Evolutionary conservation across 768 basidiomycete genomes (phyloP).

Genomic region (Chiua virens): DNA sequence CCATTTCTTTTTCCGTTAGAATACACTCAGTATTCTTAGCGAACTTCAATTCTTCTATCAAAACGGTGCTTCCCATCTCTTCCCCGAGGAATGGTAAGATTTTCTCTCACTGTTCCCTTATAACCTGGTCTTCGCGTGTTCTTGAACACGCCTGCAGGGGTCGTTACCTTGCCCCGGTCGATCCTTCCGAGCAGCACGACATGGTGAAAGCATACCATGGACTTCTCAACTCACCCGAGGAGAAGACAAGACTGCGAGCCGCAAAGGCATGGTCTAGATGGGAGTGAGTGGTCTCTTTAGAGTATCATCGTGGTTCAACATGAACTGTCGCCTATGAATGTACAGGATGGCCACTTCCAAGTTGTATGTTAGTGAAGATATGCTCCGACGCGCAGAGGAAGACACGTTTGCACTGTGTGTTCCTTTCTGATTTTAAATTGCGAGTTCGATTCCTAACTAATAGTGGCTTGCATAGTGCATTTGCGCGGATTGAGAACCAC

Average conservation of each 20-base stretch:
- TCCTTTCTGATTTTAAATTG: background rate
- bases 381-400: constrained; percentile 65
- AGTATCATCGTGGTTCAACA: background rate
- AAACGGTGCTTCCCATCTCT: constrained; percentile 76
- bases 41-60: constrained; percentile 95
- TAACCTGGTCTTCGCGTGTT: too few relatives aligned
- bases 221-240: constrained; percentile 72
- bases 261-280: constrained; percentile 89
- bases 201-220: constrained; percentile 83
- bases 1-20: background rate
- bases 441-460: constrained; percentile 5
- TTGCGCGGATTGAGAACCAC: constrained; percentile 88
- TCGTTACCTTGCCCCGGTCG: constrained; percentile 77
- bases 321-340: background rate
- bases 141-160: constrained; percentile 52
- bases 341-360: constrained; percentile 80
- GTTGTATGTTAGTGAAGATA: constrained; percentile 65
- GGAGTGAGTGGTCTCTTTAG: constrained; percentile 61
- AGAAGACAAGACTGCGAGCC: constrained; percentile 60
- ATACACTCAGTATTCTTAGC: constrained; percentile 27
- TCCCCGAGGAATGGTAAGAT: constrained; percentile 83
- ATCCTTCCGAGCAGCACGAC: constrained; percentile 75
- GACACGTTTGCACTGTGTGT: constrained; percentile 77
- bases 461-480: constrained; percentile 55
- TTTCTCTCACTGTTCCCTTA: background rate